Evolutionary conservation across 208 protist genomes (phyloP).

Genomic region (Acanthamoeba polyphaga): DNA sequence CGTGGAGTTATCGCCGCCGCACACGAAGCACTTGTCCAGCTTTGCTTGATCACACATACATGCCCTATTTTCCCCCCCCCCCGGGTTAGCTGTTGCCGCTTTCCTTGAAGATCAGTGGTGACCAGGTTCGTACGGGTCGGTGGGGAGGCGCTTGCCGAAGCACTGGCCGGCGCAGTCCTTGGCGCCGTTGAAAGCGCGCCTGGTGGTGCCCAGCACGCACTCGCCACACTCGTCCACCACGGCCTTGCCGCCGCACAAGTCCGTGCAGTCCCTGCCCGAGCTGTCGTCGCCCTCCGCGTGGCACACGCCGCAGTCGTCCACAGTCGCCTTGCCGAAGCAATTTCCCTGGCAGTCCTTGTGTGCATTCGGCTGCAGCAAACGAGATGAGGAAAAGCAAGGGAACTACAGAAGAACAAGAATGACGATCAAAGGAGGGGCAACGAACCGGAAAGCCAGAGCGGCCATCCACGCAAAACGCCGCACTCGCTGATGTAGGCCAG

Average conservation of each 20-base stretch:
- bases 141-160: neutral
- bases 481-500: neutral
- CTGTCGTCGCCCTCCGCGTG: neutral
- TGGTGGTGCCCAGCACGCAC: neutral
- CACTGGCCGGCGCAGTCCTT: neutral
- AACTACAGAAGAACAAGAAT: too few relatives aligned
- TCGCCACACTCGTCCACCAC: conserved; percentile 18
- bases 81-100: too few relatives aligned
- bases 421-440: too few relatives aligned
- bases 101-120: too few relatives aligned
- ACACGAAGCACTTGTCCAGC: neutral
- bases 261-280: neutral
- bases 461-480: neutral
- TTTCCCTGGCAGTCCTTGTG: neutral
- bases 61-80: neutral
- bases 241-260: neutral
- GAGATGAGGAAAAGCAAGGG: too few relatives aligned
- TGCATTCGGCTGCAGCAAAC: neutral
- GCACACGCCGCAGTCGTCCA: neutral
- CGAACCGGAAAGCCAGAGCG: neutral
- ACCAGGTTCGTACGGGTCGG: neutral
- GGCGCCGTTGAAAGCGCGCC: neutral
- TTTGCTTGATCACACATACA: neutral
- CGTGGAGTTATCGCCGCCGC: neutral
- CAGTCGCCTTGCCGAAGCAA: neutral